These are phyloP conservation scores for Ustilago crameri DNA, from an alignment of 1,284 basidiomycete species.

Conservation along the genomic window DNA sequence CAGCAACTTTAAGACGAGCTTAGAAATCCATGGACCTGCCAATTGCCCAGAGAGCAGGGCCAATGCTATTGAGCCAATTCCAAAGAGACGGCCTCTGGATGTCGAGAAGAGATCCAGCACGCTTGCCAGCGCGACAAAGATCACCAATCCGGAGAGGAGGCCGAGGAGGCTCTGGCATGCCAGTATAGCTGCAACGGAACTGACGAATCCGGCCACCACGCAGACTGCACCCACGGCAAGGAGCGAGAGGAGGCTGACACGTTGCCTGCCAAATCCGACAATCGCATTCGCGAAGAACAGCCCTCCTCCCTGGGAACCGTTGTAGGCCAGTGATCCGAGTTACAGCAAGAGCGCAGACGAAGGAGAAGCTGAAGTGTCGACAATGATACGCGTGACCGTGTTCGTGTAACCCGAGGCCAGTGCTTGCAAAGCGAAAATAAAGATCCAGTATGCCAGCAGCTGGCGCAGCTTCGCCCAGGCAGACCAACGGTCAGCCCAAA, in stretches of 20 bases:
- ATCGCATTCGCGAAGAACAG: conserved; percentile 41
- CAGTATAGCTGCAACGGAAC: conserved; percentile 14
- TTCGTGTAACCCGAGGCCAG: conserved; percentile 50
- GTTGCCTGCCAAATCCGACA: conserved; percentile 36
- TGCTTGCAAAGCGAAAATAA: conserved; percentile 43
- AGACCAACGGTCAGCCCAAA: conserved; percentile 49
- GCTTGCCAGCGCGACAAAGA: conserved; percentile 32
- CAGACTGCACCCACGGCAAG: conserved; percentile 26
- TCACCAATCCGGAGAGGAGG: conserved; percentile 24
- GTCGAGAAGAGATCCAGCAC: conserved; percentile 46
- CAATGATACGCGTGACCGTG: conserved; percentile 20
- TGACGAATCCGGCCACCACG: conserved; percentile 44
- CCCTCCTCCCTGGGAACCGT: conserved; percentile 46
- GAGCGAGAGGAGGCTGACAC: conserved; percentile 26
- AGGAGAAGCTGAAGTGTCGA: conserved; percentile 8
- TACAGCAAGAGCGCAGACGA: conserved; percentile 6
- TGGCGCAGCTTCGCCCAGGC: conserved; percentile 32
- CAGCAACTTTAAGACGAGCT: conserved; percentile 21
- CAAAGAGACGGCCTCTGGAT: conserved; percentile 27
- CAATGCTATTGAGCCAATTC: conserved; percentile 19
- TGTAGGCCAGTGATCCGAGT: conserved; percentile 35
- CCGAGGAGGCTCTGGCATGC: conserved; percentile 28
- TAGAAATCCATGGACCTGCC: conserved; percentile 52
- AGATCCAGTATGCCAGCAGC: conserved; percentile 29
- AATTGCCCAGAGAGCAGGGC: conserved; percentile 28